Percentiles rank a stretch among this genome's conserved stretches.
phyloP scores from a whole-genome alignment of 2,329 filamentous ascomycete species.

The Chaetomium olivaceum region DNA sequence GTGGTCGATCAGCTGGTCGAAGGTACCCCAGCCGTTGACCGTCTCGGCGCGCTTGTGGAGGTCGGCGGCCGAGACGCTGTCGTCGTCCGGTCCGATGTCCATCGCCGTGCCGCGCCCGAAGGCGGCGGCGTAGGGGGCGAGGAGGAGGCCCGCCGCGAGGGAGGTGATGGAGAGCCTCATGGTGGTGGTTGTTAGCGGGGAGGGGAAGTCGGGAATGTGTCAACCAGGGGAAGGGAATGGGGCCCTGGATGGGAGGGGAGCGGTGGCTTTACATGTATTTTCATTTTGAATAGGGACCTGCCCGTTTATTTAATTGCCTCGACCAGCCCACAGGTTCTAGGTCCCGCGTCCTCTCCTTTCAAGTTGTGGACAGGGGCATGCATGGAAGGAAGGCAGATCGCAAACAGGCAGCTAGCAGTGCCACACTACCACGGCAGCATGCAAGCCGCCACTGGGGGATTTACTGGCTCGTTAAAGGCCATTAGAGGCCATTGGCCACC shows the following conservation, averaged over 20 bases:
- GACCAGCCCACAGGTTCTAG: constrained; percentile 1
- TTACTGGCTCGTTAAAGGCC: not conserved
- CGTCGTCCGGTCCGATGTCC: constrained; percentile 32
- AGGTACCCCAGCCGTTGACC: constrained; percentile 34
- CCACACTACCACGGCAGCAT: not conserved
- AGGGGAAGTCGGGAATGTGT: not conserved
- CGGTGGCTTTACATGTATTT: not conserved
- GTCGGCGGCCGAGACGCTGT: constrained; percentile 9
- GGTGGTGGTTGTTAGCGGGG: constrained; percentile 5
- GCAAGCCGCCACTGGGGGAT: not conserved
- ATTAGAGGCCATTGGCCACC: constrained; percentile 7
- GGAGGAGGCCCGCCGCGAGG: constrained; percentile 13
- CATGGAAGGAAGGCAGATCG: not conserved
- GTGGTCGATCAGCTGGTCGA: constrained; percentile 47
- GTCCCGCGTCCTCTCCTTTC: not conserved
- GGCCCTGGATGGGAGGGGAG: not conserved
- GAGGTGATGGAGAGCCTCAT: constrained; percentile 24
- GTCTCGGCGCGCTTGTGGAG: constrained; percentile 25
- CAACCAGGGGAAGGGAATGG: not conserved
- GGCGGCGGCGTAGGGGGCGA: constrained; percentile 11
- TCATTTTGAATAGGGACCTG: not conserved
- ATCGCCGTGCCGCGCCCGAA: constrained; percentile 23
- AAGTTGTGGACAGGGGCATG: constrained; percentile 15
- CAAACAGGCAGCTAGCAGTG: constrained; percentile 15
- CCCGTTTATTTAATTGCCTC: constrained; percentile 10